Evolutionary conservation across 352 stramenopile species (phyloP).

Genomic region (Saprolegnia diclina): DNA sequence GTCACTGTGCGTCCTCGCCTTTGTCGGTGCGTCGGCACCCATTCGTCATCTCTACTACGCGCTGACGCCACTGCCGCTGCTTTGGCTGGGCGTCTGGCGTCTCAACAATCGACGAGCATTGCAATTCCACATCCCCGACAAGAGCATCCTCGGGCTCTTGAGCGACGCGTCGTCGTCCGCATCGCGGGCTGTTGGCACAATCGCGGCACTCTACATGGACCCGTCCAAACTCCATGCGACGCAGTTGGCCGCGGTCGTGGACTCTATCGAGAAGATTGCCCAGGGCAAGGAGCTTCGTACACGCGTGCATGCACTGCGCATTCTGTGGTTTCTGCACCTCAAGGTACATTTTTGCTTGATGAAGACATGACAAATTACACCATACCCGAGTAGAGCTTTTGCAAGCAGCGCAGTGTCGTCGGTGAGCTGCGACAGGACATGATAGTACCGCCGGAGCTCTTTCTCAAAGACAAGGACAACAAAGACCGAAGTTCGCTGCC

Average conservation of each 20-base stretch:
- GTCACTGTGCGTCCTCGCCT: background rate
- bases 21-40: background rate
- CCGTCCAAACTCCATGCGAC: background rate
- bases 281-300: background rate
- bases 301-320: constrained; percentile 4
- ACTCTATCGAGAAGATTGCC: background rate
- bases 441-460: background rate
- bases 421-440: background rate
- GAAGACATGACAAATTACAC: too few species aligned
- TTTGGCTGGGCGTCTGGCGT: constrained; percentile 5
- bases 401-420: background rate
- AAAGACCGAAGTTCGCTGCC: background rate
- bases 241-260: background rate
- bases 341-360: background rate
- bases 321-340: constrained; percentile 5
- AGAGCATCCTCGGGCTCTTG: constrained; percentile 1
- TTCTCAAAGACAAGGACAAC: constrained; percentile 6
- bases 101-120: constrained; percentile 14
- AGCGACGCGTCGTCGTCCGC: background rate
- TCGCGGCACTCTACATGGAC: constrained; percentile 12
- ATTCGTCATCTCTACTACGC: constrained; percentile 3
- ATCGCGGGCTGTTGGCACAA: background rate
- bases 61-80: background rate
- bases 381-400: too few species aligned
- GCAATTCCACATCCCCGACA: constrained; percentile 19